Evolutionary conservation across 2,329 filamentous ascomycete genomes (phyloP).

Genomic region (Sarocladium brachiariae): DNA sequence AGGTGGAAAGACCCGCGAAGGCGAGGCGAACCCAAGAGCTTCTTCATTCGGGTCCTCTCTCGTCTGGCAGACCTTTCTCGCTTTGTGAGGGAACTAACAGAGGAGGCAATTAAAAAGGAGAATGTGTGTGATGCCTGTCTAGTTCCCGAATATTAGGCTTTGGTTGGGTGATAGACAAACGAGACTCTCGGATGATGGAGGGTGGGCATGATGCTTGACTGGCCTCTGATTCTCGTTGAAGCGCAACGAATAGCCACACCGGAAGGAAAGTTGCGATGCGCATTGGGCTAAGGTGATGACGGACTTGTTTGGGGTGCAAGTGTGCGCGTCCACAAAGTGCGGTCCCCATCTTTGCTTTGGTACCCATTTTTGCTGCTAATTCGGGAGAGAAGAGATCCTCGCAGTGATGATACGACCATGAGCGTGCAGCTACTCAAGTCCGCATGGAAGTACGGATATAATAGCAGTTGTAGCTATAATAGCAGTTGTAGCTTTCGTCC

Average conservation of each 20-base stretch:
- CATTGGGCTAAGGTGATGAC: neutral
- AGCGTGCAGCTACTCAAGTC: too few species aligned
- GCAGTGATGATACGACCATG: too few species aligned
- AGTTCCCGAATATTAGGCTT: neutral
- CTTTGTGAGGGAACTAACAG: neutral
- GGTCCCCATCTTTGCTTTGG: neutral
- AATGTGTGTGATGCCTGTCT: neutral
- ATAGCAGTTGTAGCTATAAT: too few species aligned
- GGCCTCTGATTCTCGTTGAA: neutral
- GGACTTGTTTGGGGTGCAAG: neutral
- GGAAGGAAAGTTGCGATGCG: neutral
- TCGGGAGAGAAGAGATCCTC: neutral
- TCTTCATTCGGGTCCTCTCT: neutral
- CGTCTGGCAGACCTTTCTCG: neutral
- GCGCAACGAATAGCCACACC: neutral
- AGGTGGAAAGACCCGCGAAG: slow-evolving; percentile 10
- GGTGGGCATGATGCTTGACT: slow-evolving; percentile 1
- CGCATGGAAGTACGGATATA: too few species aligned
- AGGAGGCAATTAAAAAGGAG: neutral
- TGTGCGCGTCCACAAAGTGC: too few species aligned
- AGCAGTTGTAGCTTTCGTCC: too few species aligned
- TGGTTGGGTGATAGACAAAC: neutral
- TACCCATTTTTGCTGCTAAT: slow-evolving; percentile 6
- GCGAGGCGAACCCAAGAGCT: neutral
- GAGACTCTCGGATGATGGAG: neutral